Evolutionary conservation across 345 rosid genomes (phyloP), one percentile per base, ranked within the genome.

Genomic region (Abelmoschus esculentus): DNA sequence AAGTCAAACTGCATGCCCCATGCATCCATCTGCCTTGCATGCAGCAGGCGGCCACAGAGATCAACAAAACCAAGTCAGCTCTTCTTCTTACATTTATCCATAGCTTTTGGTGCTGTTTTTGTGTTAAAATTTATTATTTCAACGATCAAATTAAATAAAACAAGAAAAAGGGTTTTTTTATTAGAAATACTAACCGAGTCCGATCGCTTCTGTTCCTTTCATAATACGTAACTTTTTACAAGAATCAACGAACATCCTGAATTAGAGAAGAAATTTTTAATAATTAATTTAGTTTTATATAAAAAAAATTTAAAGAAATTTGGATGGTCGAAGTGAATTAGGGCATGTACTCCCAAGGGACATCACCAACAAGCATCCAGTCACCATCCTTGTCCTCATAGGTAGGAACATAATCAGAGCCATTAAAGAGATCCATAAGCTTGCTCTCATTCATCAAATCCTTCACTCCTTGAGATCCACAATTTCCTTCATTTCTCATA

Each of bases 291-390:
- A 1, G 3, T 49, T 49, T 49, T 14, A 49, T 4, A 17, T 47
- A 47, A 47, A 47, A 46, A 11, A 11, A 11, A 29, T 22, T 22
- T 22, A 29, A 5, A 13, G 52, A 47, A 14, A 47, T 3, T 12
- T 47, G 52, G 11, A 3, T 13, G 52, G 7, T 49, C n/a, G 7
- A 49, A 49, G 17, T 49, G 28, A 54, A 54, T 18, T 54, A 54
- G 29, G 52, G n/a, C 10, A 26, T 81, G n/a, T n/a, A 92, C 98
- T 85, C 82, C 98, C 98, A 90, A 18, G 98, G 98, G 52, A 92
- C 98, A 75, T 91, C 97, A 13, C 97, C 97, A 36, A 91, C 89
- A 47, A 91, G 93, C 97, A 91, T 91, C 97, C 98, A 92, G 57
- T 89, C 96, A 70, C 96, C 92, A 60, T 92, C 98, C 83, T 88